Evolutionary conservation across 768 basidiomycete genomes (phyloP), one percentile per base, ranked within the genome.

Genomic region (Pleurotus ostreatus): DNA sequence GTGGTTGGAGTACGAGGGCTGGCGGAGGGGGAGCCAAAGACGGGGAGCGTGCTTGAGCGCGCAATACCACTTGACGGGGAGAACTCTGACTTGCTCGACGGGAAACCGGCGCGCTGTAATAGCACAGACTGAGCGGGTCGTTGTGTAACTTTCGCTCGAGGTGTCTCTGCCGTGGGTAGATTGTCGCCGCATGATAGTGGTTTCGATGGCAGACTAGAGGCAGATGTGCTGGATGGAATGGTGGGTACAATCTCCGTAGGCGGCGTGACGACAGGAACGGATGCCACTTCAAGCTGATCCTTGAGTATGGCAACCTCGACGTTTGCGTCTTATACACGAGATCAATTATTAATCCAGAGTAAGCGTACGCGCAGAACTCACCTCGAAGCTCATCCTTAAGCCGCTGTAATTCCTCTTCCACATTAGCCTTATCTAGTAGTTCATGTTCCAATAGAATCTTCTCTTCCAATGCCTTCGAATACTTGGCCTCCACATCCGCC

Each of bases 381-480:
- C 96, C 96, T 84, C 94, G 78, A 41, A 98, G 73, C 66, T 98
- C 95, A 65, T 98, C 97, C 68, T 85, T 93, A 57, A 96, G 68
- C 45, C 97, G 82, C 70, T 98, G 97, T 46, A 78, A 82, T 64
- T 95, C 89, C 69, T 96, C 95, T 66, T 98, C 94, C 44, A 97
- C 66, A 60, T 79, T 85, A 3, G 93, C 92, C 69, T 96, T 97
- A 70, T 89, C 88, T 23, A 98, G 74, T 30, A 98, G 77, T 64
- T 99, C 97, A 61, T 98, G 94, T 70, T 99, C 97, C 38, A 98
- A 80, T 23, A 99, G 74, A 55, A 98, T 98, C 74, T 98, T 98
- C 74, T 98, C 94, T 70, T 99, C 97, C 34, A 98, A 76, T 1
- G 89, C 89, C 53, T 86, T 82, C 57, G 94, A 86, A 73, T 98